Evolutionary conservation across 2,329 filamentous ascomycete species (phyloP).

Genomic region (Aspergillus aculeatinus): DNA sequence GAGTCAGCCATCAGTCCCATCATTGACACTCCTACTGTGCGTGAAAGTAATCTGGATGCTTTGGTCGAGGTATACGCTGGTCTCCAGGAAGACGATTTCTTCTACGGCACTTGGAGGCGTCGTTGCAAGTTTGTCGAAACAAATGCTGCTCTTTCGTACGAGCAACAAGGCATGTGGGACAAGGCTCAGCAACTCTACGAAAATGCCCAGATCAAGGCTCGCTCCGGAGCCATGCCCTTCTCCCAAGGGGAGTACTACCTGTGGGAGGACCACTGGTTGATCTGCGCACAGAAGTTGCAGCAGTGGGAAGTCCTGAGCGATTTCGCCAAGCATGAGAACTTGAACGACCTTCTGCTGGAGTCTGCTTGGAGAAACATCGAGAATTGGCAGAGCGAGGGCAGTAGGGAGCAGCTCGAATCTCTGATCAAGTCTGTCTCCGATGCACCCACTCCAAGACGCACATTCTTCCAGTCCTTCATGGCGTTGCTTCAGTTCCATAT

Average conservation of each 20-base stretch:
- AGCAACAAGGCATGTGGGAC: conserved; percentile 99
- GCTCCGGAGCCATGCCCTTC: conserved; percentile 93
- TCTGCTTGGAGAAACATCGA: conserved; percentile 95
- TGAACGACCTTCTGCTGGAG: conserved; percentile 92
- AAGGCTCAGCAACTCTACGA: conserved; percentile 98
- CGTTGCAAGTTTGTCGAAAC: conserved; percentile 96
- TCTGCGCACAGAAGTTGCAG: conserved; percentile 96
- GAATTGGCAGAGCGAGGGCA: conserved; percentile 84
- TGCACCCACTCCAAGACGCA: conserved; percentile 85
- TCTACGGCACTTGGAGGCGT: conserved; percentile 94
- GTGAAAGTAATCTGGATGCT: conserved; percentile 94
- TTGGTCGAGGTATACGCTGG: conserved; percentile 89
- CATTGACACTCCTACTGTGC: conserved; percentile 76
- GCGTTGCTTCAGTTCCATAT: conserved; percentile 90
- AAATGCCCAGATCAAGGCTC: conserved; percentile 91
- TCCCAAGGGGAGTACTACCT: conserved; percentile 97
- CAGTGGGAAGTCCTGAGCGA: conserved; percentile 98
- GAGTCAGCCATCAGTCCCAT: conserved; percentile 81
- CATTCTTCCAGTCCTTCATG: conserved; percentile 99
- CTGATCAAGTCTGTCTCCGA: conserved; percentile 98
- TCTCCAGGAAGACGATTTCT: conserved; percentile 92
- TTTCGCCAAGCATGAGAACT: conserved; percentile 97
- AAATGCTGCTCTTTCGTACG: conserved; percentile 93
- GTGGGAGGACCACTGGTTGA: conserved; percentile 99
- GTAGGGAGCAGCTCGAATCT: conserved; percentile 84